Conservation (phyloP, 202 grass and related monocot genomes). For the Tripidium arundinaceum region DNA sequence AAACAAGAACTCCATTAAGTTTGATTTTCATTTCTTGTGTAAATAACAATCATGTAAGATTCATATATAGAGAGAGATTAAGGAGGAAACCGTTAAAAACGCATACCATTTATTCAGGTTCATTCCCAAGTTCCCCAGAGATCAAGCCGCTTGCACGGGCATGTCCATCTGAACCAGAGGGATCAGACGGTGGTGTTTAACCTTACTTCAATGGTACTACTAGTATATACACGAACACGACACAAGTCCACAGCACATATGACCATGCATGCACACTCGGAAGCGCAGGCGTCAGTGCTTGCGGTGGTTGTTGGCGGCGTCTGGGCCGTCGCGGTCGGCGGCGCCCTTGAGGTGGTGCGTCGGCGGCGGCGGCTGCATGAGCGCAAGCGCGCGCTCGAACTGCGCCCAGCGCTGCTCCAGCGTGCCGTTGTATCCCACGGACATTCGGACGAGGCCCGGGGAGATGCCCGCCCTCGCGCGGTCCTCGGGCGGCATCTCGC, state of each 20-base stretch:
- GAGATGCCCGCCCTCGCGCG: constrained; percentile 64
- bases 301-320: constrained; percentile 14
- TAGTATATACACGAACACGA: not conserved
- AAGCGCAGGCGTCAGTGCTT: constrained; percentile 15
- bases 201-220: not conserved
- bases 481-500: constrained; percentile 83
- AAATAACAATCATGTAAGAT: too few relatives aligned
- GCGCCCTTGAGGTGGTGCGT: not conserved
- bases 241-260: not conserved
- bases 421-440: constrained; percentile 83
- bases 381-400: constrained; percentile 69
- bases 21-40: too few relatives aligned
- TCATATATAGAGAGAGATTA: not conserved
- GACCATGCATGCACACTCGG: not conserved
- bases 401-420: constrained; percentile 91
- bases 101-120: constrained; percentile 15
- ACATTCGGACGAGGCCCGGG: constrained; percentile 77
- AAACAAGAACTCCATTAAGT: too few relatives aligned
- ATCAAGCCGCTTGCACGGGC: not conserved
- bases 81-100: not conserved
- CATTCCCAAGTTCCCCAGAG: not conserved
- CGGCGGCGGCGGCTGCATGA: constrained; percentile 29
- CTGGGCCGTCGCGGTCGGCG: not conserved
- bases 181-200: constrained; percentile 5
- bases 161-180: constrained; percentile 31